Conservation (phyloP, 176 grass and related monocot species). For the Secale cereale region DNA sequence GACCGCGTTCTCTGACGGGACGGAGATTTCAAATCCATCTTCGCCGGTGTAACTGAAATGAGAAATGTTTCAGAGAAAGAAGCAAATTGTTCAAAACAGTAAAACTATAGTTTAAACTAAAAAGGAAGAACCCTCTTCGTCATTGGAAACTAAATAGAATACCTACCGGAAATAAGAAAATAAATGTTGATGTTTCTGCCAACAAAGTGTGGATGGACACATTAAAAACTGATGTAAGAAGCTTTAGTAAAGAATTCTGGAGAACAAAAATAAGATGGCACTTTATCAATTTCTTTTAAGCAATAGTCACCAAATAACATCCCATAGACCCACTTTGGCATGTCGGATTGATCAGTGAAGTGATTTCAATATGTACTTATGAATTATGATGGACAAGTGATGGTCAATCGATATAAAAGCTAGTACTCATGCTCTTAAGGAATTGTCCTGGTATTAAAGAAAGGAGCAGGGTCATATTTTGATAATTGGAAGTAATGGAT, state of each 20-base stretch:
- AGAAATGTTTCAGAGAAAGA: constrained; percentile 18
- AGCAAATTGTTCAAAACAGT: neutral
- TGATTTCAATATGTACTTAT: neutral
- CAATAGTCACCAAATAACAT: neutral
- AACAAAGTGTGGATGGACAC: neutral
- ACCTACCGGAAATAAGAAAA: too few species aligned
- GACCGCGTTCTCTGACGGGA: constrained; percentile 78
- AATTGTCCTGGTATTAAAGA: neutral
- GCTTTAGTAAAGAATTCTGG: neutral
- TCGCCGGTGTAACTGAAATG: constrained; percentile 91
- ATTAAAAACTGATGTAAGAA: neutral
- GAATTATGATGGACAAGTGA: neutral
- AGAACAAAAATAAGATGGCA: neutral
- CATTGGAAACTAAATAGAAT: too few species aligned
- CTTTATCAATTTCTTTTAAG: neutral
- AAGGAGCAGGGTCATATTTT: neutral
- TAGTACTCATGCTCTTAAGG: neutral
- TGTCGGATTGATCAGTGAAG: neutral
- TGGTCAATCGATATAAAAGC: neutral
- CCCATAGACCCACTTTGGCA: neutral
- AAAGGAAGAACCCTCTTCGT: too few species aligned
- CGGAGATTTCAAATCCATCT: constrained; percentile 98
- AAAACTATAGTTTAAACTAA: too few species aligned
- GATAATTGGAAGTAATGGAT: neutral
- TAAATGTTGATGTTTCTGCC: too few species aligned